Base-by-base conservation (phyloP, 164 flowering plant species). In the Magnolia officinalis region DNA sequence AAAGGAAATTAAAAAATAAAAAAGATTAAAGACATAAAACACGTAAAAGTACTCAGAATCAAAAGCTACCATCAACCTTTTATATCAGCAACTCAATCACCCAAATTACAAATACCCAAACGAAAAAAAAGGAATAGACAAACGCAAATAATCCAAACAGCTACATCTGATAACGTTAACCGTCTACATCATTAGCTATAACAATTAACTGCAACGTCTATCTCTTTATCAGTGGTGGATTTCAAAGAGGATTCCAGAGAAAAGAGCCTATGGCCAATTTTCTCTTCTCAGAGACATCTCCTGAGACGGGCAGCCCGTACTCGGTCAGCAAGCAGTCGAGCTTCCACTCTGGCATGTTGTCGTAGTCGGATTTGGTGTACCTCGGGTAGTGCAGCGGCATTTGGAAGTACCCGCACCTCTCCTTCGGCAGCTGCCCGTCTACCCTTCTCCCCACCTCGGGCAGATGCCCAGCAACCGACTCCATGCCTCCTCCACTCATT, bases 381-480 rank as follows among this genome's bases (percentile, higher is more conserved):
- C 82, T 81, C 6, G 88, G 88, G 67, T 86, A 86, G 79, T 86
- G 88, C 59, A 86, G 74, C 1, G 88, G 88, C 88, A 86, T 86
- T 67, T 84, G 80, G 63, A 86, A 86, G 65, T 74, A 37, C 16
- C 72, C 61, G 8, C 73, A 69, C 14, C 55, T 61, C 65, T 74
- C 70, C 52, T 66, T 75, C 67, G 20, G 49, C n/a, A 24, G 69
- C 49, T 71, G 74, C 52, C 61, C 79, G 8, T 63, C 71, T 72
- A 29, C 29, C 13, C 67, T 3, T 31, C 67, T 45, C 18, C 19
- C 51, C 51, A 61, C 16, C 4, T 61, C 50, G 11, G 23, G 50
- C 24, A 29, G 50, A 10, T 68, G 50, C 45, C 45, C 71, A 18
- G 18, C n/a, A 29, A 14, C n/a, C 1, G 71, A 68, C 26, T 31